A percentile compares a stretch with the other conserved stretches of the same genome.
These are phyloP conservation scores for Ulota crispa DNA, from an alignment of 225 moss, liverwort and hornwort genomes.

Conservation along the genomic window DNA sequence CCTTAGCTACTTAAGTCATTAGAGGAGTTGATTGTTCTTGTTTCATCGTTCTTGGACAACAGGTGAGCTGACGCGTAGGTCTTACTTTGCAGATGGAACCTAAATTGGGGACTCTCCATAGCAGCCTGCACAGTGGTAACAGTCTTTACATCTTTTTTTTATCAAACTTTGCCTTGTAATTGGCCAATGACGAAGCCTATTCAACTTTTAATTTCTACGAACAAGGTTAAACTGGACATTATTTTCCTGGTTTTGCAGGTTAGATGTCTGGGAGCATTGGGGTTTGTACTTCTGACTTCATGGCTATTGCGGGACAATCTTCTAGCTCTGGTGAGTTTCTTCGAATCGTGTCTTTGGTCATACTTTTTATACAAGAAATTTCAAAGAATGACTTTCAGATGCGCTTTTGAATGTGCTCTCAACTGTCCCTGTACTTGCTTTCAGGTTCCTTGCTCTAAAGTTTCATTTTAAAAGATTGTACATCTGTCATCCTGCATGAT, in stretches of 20 bases:
- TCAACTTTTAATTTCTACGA: not conserved
- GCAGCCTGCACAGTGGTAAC: slow-evolving; percentile 82
- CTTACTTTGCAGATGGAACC: slow-evolving; percentile 68
- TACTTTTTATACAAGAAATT: not conserved
- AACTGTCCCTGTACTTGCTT: not conserved
- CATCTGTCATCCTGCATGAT: not conserved
- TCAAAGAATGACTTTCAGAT: not conserved
- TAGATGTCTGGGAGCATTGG: slow-evolving; percentile 80
- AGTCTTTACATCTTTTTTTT: not conserved
- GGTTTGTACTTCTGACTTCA: slow-evolving; percentile 88
- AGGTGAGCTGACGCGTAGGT: not conserved
- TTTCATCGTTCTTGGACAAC: not conserved
- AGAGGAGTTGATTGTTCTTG: not conserved
- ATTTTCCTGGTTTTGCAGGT: slow-evolving; percentile 51
- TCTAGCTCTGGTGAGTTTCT: slow-evolving; percentile 62
- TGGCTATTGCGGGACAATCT: slow-evolving; percentile 88
- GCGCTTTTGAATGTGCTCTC: not conserved
- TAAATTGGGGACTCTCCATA: slow-evolving; percentile 83
- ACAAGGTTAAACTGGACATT: not conserved
- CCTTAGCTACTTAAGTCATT: slow-evolving; percentile 1
- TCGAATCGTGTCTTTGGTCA: not conserved
- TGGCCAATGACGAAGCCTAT: not conserved
- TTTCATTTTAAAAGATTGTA: not conserved
- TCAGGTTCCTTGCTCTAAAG: not conserved
- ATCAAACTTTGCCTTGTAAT: not conserved